phyloP scores from a whole-genome alignment of 768 basidiomycete genomes.

The Cyclocybe aegerita region DNA sequence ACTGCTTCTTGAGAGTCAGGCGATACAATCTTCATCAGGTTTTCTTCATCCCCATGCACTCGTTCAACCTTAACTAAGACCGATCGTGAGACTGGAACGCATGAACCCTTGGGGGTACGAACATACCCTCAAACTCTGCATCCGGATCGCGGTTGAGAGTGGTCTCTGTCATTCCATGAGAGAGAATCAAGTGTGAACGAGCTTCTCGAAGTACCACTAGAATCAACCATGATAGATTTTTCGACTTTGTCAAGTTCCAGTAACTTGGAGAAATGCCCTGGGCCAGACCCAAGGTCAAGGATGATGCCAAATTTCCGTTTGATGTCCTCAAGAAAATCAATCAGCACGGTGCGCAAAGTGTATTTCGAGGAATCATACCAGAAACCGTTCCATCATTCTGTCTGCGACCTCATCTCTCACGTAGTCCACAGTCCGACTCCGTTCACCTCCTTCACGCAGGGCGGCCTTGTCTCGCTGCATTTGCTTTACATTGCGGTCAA shows the following conservation, averaged over 20 bases:
- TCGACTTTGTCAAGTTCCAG: slow-evolving; percentile 65
- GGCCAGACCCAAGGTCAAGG: slow-evolving; percentile 86
- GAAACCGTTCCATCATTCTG: slow-evolving; percentile 84
- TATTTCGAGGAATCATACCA: slow-evolving; percentile 45
- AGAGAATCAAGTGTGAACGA: background rate
- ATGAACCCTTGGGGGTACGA: background rate
- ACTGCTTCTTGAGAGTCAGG: slow-evolving; percentile 87
- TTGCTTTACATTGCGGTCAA: slow-evolving; percentile 79
- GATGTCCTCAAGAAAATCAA: slow-evolving; percentile 66
- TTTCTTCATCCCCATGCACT: slow-evolving; percentile 82
- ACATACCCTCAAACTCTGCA: slow-evolving; percentile 75
- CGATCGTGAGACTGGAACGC: slow-evolving; percentile 5
- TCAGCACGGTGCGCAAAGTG: background rate
- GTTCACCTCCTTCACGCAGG: slow-evolving; percentile 48
- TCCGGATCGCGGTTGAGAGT: slow-evolving; percentile 77
- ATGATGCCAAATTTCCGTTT: slow-evolving; percentile 78
- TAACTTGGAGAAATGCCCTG: slow-evolving; percentile 89
- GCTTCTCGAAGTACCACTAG: slow-evolving; percentile 59
- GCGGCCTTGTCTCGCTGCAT: slow-evolving; percentile 79
- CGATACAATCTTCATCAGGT: slow-evolving; percentile 61
- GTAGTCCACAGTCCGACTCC: slow-evolving; percentile 86
- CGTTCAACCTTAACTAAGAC: slow-evolving; percentile 73
- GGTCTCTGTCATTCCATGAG: slow-evolving; percentile 43
- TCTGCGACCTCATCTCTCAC: slow-evolving; percentile 89
- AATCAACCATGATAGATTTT: slow-evolving; percentile 84